Percentiles rank a stretch among this genome's conserved stretches.
These are phyloP conservation scores for Anthoceros angustus DNA, from an alignment of 225 moss, liverwort and hornwort species.

Conservation along the genomic window DNA sequence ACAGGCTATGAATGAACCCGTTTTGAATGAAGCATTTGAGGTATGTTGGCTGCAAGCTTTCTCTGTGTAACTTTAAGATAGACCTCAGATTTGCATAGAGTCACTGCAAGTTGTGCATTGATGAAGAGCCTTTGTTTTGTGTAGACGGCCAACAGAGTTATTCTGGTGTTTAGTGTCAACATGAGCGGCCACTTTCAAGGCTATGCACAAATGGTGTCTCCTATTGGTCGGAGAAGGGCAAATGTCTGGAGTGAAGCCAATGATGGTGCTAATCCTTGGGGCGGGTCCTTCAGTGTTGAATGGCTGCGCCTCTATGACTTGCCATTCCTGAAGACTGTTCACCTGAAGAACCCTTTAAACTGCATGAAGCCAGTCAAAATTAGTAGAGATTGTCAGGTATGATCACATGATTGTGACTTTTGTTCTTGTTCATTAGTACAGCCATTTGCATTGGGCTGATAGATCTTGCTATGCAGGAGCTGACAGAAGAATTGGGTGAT, in stretches of 20 bases:
- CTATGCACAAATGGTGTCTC: conserved; percentile 89
- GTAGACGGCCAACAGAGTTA: conserved; percentile 71
- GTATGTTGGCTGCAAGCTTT: conserved; percentile 13
- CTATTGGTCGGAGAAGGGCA: conserved; percentile 82
- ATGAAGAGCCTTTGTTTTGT: conserved; percentile 9
- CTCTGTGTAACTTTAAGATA: background rate
- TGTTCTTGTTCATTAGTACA: background rate
- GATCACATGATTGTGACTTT: conserved; percentile 1
- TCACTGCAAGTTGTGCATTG: conserved; percentile 6
- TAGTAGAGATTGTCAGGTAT: conserved; percentile 97
- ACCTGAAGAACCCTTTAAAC: conserved; percentile 94
- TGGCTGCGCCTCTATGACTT: conserved; percentile 88
- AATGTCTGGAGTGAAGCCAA: conserved; percentile 98
- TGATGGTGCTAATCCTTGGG: conserved; percentile 97
- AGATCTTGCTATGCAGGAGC: conserved; percentile 42
- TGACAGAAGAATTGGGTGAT: conserved; percentile 80
- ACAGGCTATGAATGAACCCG: conserved; percentile 97
- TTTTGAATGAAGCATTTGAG: conserved; percentile 96
- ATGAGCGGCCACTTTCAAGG: conserved; percentile 99
- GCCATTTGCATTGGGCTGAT: background rate
- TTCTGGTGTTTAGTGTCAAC: conserved; percentile 93
- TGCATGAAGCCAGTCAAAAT: conserved; percentile 97
- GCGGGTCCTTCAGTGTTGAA: conserved; percentile 90
- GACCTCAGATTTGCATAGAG: background rate
- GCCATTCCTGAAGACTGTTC: conserved; percentile 93